Evolutionary conservation across 345 rosid genomes (phyloP), one percentile per base, ranked within the genome.

Genomic region (Nephelium lappaceum): DNA sequence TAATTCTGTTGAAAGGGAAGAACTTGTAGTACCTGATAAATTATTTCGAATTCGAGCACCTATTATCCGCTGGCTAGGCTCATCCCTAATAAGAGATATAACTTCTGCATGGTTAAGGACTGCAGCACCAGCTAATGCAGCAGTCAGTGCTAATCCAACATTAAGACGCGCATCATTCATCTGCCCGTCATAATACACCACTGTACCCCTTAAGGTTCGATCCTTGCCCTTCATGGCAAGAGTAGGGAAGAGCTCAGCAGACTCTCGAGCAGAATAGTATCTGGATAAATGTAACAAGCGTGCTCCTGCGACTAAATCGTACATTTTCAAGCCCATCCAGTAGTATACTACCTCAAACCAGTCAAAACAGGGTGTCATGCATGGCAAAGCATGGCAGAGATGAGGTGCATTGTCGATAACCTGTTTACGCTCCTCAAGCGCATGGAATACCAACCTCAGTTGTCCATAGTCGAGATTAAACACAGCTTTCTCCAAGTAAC

Each of bases 401-500:
- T 95, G 98, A 16, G 98, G 99, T 58, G 99, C 99, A 86, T 95
- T 93, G 55, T 89, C 96, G 41, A 95, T 95, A 81, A 95, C 85
- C 86, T 91, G 97, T 78, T 91, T 93, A 72, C 99, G 93, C 88
- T 94, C 99, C 88, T 89, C 95, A 3, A 94, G 97, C 0, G 99
- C 99, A 82, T 96, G 98, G 79, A 96, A 96, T 45, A 96, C 99
- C 27, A 96, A 91, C 90, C 86, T 92, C 71, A 96, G 70, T 78
- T 96, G 98, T 68, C 99, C 99, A 82, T 92, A 92, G 80, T 96
- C 99, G 65, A 96, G 94, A 80, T 87, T 92, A 78, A 96, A 96
- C 49, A 94, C 94, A 77, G 99, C 99, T 87, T 96, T 96, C 88
- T 96, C 99, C 94, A 96, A 82, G 88, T 96, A 96, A 1, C 98